Percentiles rank a stretch among this genome's conserved stretches.
phyloP scores from a whole-genome alignment of 192 early-diverging fungal genomes.

The Gigaspora rosea region DNA sequence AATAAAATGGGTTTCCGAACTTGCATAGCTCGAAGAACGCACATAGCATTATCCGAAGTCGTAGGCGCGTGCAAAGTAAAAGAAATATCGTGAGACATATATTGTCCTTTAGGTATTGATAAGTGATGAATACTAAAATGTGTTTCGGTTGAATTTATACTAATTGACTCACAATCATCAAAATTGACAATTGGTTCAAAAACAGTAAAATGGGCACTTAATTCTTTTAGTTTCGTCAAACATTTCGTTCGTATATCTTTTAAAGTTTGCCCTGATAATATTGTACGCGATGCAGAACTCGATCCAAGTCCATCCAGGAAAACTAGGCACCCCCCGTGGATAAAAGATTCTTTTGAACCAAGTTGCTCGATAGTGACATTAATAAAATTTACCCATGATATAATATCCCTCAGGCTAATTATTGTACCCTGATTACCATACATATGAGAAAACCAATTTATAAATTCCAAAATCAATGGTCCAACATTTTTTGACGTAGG shows the following conservation, averaged over 20 bases:
- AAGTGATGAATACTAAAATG: slow-evolving; percentile 83
- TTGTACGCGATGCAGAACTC: slow-evolving; percentile 64
- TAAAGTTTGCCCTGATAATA: slow-evolving; percentile 47
- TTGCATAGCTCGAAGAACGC: slow-evolving; percentile 88
- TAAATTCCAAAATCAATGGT: slow-evolving; percentile 75
- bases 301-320: slow-evolving; percentile 90
- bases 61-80: slow-evolving; percentile 92
- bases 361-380: slow-evolving; percentile 53
- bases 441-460: slow-evolving; percentile 71
- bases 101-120: slow-evolving; percentile 65
- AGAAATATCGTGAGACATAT: slow-evolving; percentile 50
- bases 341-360: slow-evolving; percentile 56
- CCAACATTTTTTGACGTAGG: slow-evolving; percentile 48
- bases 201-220: slow-evolving; percentile 47
- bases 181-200: slow-evolving; percentile 41
- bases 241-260: slow-evolving; percentile 54
- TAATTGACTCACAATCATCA: slow-evolving; percentile 32
- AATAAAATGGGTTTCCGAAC: slow-evolving; percentile 88
- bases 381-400: slow-evolving; percentile 92
- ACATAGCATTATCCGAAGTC: slow-evolving; percentile 81
- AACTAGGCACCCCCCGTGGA: slow-evolving; percentile 90
- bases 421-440: slow-evolving; percentile 58
- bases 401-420: slow-evolving; percentile 86
- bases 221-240: slow-evolving; percentile 44
- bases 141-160: slow-evolving; percentile 21